Base-by-base conservation (phyloP, 2,329 filamentous ascomycete genomes). In the Davidsoniella neocaledoniae region DNA sequence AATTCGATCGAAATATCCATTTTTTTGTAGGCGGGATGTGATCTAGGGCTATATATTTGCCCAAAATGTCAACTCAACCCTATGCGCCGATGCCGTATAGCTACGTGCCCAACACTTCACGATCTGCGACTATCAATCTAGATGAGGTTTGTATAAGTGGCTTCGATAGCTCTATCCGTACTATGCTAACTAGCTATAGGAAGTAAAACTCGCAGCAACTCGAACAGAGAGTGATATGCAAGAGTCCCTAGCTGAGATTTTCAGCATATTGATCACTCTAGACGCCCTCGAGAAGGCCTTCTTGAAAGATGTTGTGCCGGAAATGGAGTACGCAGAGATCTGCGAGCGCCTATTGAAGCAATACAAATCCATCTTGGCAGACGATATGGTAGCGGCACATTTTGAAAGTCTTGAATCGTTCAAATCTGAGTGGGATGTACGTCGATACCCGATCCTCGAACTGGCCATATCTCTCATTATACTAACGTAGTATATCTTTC, bases 281-380 rank as follows among this genome's bases (percentile, higher is more conserved):
- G 91, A 98, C 62, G 87, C 93, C 55, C 76, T 98, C 1, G 91
- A 98, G 61, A 94, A 93, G 64, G 93, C 90, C 0, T 98, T 94
- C 61, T 76, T 98, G 38, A 93, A 94, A 61, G 91, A 98, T 70
- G 90, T 87, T 19, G 82, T 98, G 46, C 77, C 83, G 5, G 91
- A 96, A 65, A 73, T 74, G 48, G 90, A 95, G 59, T 98, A 98
- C 64, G 94, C 88, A 1, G 91, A 96, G 61, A 94, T 91, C 56
- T 98, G 93, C 70, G 85, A 88, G 61, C 79, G 91, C 38, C 76
- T 94, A 53, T 66, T 98, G 58, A 93, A 94, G 66, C 91, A 98
- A 68, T 98, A 98, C 71, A 94, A 90, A 64, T 93, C 87, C 52
- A 87, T 94, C 54, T 68, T 98, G 26, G 81, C 84, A 26, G 86